Percentiles rank a stretch among this genome's conserved stretches.
Evolutionary conservation across 129 eudicot species (phyloP).

Genomic region (Centella asiatica): DNA sequence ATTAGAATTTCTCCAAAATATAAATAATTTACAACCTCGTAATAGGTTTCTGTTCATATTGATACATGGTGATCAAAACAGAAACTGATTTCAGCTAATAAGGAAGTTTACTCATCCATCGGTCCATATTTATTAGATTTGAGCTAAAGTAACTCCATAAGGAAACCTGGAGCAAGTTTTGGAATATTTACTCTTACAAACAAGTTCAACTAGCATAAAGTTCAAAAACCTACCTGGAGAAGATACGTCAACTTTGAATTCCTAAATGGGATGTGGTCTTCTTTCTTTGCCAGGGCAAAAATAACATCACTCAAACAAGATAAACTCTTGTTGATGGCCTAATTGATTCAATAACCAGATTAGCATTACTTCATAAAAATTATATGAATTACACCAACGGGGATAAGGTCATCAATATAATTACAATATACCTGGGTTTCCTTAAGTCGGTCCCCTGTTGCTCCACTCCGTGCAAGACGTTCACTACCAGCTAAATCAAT

Average conservation of each 20-base stretch:
- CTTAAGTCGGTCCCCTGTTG: slow-evolving; percentile 56
- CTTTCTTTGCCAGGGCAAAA: slow-evolving; percentile 55
- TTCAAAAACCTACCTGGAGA: slow-evolving; percentile 37
- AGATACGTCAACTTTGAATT: slow-evolving; percentile 67
- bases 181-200: not conserved
- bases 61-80: too few relatives aligned
- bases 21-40: not conserved
- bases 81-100: too few relatives aligned
- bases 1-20: not conserved
- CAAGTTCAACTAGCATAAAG: not conserved
- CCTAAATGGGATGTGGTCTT: slow-evolving; percentile 59
- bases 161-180: too few relatives aligned
- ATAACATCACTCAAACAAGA: slow-evolving; percentile 62
- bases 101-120: too few relatives aligned
- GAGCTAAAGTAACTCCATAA: too few relatives aligned
- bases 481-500: slow-evolving; percentile 72
- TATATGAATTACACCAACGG: not conserved
- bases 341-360: slow-evolving; percentile 5
- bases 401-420: not conserved
- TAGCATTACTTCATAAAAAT: not conserved
- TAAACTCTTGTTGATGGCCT: slow-evolving; percentile 64
- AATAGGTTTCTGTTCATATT: too few relatives aligned
- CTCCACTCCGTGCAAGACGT: slow-evolving; percentile 53
- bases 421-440: slow-evolving; percentile 47
- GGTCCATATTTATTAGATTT: too few relatives aligned